Percentiles rank a stretch among this genome's conserved stretches.
These are phyloP conservation scores for Hortaea werneckii DNA, from an alignment of 2,329 filamentous ascomycete genomes.

Conservation along the genomic window DNA sequence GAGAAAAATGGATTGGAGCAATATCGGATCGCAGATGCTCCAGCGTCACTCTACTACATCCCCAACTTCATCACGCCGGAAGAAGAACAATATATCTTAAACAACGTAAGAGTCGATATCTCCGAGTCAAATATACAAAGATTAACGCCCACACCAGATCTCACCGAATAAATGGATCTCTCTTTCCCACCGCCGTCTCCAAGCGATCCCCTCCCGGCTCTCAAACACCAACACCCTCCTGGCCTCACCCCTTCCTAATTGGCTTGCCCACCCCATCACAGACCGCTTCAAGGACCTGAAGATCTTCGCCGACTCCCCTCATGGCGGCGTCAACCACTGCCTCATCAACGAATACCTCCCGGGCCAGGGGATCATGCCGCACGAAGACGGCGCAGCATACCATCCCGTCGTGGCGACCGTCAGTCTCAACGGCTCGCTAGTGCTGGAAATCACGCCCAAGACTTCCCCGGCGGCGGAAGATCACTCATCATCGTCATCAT, in stretches of 20 bases:
- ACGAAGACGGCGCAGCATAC: conserved; percentile 87
- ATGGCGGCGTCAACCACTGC: conserved; percentile 75
- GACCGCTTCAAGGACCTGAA: conserved; percentile 40
- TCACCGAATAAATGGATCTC: conserved; percentile 62
- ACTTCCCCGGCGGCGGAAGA: background rate
- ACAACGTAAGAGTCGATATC: conserved; percentile 46
- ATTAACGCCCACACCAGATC: conserved; percentile 25
- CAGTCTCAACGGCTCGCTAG: conserved; percentile 67
- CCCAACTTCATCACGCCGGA: conserved; percentile 68
- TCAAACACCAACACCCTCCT: conserved; percentile 66
- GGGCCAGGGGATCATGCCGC: conserved; percentile 90
- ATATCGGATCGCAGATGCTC: conserved; percentile 10
- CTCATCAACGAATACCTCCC: conserved; percentile 85
- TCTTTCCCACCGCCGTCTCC: conserved; percentile 78
- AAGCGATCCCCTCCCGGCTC: conserved; percentile 80
- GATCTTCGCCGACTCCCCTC: conserved; percentile 56
- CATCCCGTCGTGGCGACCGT: conserved; percentile 82
- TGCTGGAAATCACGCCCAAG: conserved; percentile 60
- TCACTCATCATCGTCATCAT: background rate
- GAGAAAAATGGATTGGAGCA: background rate
- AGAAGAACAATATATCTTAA: conserved; percentile 62
- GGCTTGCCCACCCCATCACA: conserved; percentile 63
- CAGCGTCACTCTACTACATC: conserved; percentile 65
- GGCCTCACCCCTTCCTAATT: conserved; percentile 60
- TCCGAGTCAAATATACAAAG: background rate